Conservation (phyloP, 352 stramenopile species). For the Phytophthora podocarpi region DNA sequence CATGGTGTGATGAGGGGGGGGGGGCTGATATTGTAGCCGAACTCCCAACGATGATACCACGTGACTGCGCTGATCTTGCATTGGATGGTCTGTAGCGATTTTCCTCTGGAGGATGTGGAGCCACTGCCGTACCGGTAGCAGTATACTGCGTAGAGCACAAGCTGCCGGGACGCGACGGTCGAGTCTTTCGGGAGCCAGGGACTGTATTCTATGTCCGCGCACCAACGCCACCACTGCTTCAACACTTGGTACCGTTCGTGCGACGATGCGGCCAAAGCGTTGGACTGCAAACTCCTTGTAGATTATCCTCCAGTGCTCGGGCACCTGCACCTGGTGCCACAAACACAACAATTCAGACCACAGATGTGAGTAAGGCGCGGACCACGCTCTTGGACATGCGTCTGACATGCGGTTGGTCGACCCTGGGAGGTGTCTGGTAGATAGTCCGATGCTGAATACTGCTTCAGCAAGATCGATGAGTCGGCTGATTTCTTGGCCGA, state of each 20-base stretch:
- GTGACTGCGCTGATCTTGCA: slow-evolving; percentile 33
- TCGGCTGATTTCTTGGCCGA: not conserved
- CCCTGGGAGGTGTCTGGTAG: not conserved
- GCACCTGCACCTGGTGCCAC: slow-evolving; percentile 19
- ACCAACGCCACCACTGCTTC: slow-evolving; percentile 11
- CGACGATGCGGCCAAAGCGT: slow-evolving; percentile 11
- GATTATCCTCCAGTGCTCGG: not conserved
- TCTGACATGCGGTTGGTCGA: slow-evolving; percentile 12
- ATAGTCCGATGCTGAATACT: not conserved
- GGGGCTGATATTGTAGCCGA: slow-evolving; percentile 24
- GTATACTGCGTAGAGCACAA: slow-evolving; percentile 12
- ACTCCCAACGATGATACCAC: slow-evolving; percentile 31
- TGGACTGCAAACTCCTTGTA: slow-evolving; percentile 24
- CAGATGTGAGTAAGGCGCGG: not conserved
- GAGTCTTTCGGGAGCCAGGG: slow-evolving; percentile 5
- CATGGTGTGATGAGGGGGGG: slow-evolving; percentile 23
- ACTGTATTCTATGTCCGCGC: not conserved
- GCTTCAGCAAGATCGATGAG: not conserved
- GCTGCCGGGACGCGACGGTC: not conserved
- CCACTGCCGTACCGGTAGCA: slow-evolving; percentile 10
- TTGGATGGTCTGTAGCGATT: slow-evolving; percentile 31
- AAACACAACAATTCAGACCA: slow-evolving; percentile 8
- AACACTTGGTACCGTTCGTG: not conserved
- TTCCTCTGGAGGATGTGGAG: not conserved
- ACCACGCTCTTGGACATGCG: slow-evolving; percentile 7